phyloP scores from a whole-genome alignment of 2,329 filamentous ascomycete genomes.

The Akanthomyces uredinophilus region DNA sequence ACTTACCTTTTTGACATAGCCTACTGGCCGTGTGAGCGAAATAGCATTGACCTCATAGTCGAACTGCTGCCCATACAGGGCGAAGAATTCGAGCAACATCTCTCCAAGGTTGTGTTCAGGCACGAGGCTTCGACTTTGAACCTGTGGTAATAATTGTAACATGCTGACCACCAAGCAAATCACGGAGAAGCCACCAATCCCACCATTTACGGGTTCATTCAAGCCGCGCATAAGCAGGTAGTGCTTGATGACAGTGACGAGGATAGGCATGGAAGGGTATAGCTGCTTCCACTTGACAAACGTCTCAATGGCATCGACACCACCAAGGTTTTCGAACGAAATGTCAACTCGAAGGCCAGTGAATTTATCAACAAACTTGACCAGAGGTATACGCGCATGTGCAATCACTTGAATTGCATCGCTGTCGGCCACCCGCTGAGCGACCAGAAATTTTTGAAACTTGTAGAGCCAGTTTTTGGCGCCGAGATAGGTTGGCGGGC shows the following conservation, averaged over 20 bases:
- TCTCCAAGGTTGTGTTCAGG: constrained; percentile 68
- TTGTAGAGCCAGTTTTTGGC: constrained; percentile 55
- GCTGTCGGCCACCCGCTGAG: constrained; percentile 50
- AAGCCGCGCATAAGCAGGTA: constrained; percentile 82
- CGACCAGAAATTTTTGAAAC: constrained; percentile 56
- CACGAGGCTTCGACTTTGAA: constrained; percentile 55
- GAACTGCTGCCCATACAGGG: constrained; percentile 82
- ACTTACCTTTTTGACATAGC: constrained; percentile 70
- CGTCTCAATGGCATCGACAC: constrained; percentile 72
- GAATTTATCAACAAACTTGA: constrained; percentile 78
- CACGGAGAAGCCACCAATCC: constrained; percentile 88
- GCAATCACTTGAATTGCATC: constrained; percentile 63
- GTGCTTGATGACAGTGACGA: constrained; percentile 89
- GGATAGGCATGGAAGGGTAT: constrained; percentile 78
- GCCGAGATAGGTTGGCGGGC: constrained; percentile 40
- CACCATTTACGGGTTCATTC: constrained; percentile 87
- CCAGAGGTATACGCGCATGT: constrained; percentile 77
- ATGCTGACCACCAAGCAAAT: constrained; percentile 91
- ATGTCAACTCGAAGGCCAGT: constrained; percentile 85
- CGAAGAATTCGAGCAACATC: constrained; percentile 79
- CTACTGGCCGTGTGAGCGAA: constrained; percentile 62
- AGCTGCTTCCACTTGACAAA: constrained; percentile 73
- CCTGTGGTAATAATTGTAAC: constrained; percentile 71
- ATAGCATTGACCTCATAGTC: constrained; percentile 68
- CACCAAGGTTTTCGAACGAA: constrained; percentile 88